These are phyloP conservation scores for Dorcoceras hygrometricum DNA, from an alignment of 257 asterid species.

Conservation along the genomic window DNA sequence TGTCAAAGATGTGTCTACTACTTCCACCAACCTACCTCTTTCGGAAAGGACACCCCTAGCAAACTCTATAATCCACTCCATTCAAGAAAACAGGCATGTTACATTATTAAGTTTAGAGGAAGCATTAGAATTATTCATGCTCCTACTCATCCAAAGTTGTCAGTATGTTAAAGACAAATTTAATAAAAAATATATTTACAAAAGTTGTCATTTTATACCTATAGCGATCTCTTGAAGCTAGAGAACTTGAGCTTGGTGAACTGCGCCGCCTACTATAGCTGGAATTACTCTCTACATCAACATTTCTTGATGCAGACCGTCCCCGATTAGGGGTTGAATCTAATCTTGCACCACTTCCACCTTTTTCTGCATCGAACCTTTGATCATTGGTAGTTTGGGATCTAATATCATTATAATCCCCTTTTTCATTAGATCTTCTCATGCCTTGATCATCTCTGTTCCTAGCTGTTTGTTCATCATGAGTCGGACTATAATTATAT, in stretches of 20 bases:
- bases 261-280: slow-evolving; percentile 59
- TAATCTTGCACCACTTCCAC: slow-evolving; percentile 42
- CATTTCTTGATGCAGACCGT: slow-evolving; percentile 64
- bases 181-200: not conserved
- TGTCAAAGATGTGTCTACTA: not conserved
- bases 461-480: slow-evolving; percentile 61
- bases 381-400: slow-evolving; percentile 66
- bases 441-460: slow-evolving; percentile 70
- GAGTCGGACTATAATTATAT: slow-evolving; percentile 59
- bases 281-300: slow-evolving; percentile 53
- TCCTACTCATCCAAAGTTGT: not conserved
- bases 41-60: not conserved
- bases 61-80: not conserved
- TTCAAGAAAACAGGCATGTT: not conserved
- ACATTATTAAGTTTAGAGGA: not conserved
- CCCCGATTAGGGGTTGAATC: slow-evolving; percentile 60
- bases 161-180: slow-evolving; percentile 3
- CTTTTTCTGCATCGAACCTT: slow-evolving; percentile 60
- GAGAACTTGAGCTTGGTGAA: slow-evolving; percentile 76
- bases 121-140: not conserved
- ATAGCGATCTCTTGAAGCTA: slow-evolving; percentile 60
- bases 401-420: slow-evolving; percentile 61
- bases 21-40: not conserved
- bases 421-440: slow-evolving; percentile 66
- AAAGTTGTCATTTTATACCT: slow-evolving; percentile 41